Conservation (phyloP, 495 filamentous ascomycete species). For the Acidiella bohemica region DNA sequence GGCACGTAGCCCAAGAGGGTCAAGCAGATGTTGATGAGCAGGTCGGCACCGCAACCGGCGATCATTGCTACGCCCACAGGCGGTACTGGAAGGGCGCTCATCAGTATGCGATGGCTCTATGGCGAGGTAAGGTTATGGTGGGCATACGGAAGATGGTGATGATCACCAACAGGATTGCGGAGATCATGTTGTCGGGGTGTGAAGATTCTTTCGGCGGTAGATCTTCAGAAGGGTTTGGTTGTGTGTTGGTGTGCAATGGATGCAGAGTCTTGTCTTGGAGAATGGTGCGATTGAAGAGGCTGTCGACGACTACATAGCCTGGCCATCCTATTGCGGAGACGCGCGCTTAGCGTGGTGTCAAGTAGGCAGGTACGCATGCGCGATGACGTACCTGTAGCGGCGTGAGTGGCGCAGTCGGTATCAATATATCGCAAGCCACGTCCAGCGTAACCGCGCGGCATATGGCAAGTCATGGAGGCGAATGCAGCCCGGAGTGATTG, state of each 20-base stretch:
- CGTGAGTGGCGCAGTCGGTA: no score
- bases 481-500: no score
- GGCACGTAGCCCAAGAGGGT: constrained; percentile 45
- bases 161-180: constrained; percentile 37
- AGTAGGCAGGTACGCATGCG: background rate
- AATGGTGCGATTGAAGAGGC: background rate
- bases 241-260: background rate
- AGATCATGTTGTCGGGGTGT: constrained; percentile 24
- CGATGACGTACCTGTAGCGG: no score
- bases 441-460: background rate
- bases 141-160: constrained; percentile 46
- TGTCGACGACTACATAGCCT: background rate
- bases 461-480: background rate
- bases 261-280: background rate
- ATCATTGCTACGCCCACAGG: constrained; percentile 51
- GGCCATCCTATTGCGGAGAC: background rate
- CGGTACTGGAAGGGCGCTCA: constrained; percentile 36
- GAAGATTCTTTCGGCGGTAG: background rate
- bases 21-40: constrained; percentile 50
- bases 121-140: background rate
- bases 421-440: no score
- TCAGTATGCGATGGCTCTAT: no score
- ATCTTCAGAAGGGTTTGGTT: background rate
- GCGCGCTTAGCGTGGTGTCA: background rate
- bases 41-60: constrained; percentile 48